Percentiles rank a stretch among this genome's conserved stretches.
Evolutionary conservation across 2,329 filamentous ascomycete species (phyloP).

Genomic region (Dactylella cylindrospora): DNA sequence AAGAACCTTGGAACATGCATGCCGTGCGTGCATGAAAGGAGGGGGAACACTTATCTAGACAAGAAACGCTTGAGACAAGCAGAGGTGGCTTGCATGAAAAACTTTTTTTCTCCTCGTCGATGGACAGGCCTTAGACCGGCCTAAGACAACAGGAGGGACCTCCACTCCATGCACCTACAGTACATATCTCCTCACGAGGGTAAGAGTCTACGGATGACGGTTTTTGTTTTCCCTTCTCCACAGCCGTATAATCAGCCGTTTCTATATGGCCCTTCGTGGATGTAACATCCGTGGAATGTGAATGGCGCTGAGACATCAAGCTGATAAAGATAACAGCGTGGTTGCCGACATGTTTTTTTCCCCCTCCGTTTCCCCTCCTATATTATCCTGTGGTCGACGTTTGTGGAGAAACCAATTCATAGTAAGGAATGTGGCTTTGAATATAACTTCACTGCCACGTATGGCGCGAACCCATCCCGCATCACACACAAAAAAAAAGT

Average conservation of each 20-base stretch:
- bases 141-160: slow-evolving; percentile 35
- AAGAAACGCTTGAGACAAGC: slow-evolving; percentile 42
- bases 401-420: too few species aligned
- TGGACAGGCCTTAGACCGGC: too few species aligned
- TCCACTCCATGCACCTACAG: slow-evolving; percentile 8
- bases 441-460: slow-evolving; percentile 37
- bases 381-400: too few species aligned
- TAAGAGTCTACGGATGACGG: slow-evolving; percentile 5
- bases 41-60: slow-evolving; percentile 43
- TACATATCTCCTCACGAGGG: slow-evolving; percentile 30
- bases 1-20: slow-evolving; percentile 29
- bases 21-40: slow-evolving; percentile 45
- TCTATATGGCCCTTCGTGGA: slow-evolving; percentile 25
- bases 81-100: slow-evolving; percentile 45
- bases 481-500: slow-evolving; percentile 11
- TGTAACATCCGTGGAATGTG: slow-evolving; percentile 39
- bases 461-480: slow-evolving; percentile 32
- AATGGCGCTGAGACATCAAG: slow-evolving; percentile 30
- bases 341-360: slow-evolving; percentile 2
- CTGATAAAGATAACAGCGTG: slow-evolving; percentile 35
- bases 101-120: slow-evolving; percentile 37
- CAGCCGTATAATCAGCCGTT: not conserved
- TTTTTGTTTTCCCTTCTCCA: too few species aligned
- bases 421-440: slow-evolving; percentile 42
- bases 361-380: not conserved